phyloP scores from a whole-genome alignment of 2,329 filamentous ascomycete species.

The Colletotrichum sp. region DNA sequence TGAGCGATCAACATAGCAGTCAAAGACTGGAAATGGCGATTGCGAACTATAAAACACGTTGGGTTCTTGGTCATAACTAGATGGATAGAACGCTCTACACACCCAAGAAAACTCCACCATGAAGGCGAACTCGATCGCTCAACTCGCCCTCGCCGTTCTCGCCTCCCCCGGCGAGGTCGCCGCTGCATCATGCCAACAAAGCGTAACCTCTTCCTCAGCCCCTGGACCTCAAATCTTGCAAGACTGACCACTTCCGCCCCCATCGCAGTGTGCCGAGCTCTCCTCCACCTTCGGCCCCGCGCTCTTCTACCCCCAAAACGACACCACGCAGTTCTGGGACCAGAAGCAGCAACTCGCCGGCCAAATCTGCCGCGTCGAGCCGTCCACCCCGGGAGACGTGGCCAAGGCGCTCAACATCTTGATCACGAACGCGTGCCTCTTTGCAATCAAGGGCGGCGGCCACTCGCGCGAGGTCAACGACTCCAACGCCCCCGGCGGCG shows the following conservation, averaged over 20 bases:
- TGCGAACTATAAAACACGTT: not conserved
- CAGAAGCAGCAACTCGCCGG: not conserved
- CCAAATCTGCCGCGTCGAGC: not conserved
- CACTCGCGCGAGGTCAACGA: not conserved
- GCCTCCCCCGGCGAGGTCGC: not conserved
- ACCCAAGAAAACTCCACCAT: not conserved
- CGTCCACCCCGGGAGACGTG: not conserved
- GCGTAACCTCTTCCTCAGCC: not conserved
- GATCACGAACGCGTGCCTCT: not conserved
- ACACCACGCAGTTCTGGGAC: not conserved
- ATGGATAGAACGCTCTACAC: not conserved
- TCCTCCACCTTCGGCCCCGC: not conserved
- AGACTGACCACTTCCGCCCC: not conserved
- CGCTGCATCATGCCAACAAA: not conserved
- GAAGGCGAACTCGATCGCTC: not conserved
- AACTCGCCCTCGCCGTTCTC: not conserved
- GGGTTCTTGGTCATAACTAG: rapidly evolving
- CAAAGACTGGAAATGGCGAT: rapidly evolving
- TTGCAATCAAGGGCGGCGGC: not conserved
- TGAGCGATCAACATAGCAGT: rapidly evolving
- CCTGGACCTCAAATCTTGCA: rapidly evolving
- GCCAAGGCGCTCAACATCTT: rapidly evolving
- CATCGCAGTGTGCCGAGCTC: not conserved
- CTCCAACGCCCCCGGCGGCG: not conserved
- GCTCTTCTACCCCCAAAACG: not conserved